Conservation (phyloP, 371 early-diverging fungal species). For the Saksenaea oblongispora region DNA sequence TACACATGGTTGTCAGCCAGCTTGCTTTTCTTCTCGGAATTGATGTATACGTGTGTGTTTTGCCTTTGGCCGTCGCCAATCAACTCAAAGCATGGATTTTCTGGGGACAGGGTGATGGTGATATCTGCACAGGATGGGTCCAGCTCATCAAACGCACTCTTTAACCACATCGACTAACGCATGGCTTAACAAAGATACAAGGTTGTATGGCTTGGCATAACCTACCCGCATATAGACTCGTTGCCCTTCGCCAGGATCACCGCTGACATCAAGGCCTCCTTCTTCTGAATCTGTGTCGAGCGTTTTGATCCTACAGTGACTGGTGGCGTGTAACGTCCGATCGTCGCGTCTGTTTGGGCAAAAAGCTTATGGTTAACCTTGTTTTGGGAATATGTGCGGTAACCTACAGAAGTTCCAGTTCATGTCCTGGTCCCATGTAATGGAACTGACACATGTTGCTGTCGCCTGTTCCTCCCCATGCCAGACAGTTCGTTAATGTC, state of each 20-base stretch:
- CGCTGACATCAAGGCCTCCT: slow-evolving; percentile 17
- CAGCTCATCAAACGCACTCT: slow-evolving; percentile 33
- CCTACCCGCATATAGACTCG: slow-evolving; percentile 31
- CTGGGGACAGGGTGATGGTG: slow-evolving; percentile 31
- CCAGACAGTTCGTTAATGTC: slow-evolving; percentile 30
- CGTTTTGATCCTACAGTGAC: slow-evolving; percentile 25
- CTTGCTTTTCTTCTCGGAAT: not conserved
- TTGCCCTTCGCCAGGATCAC: slow-evolving; percentile 14
- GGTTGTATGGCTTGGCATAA: too few relatives aligned
- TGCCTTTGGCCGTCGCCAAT: slow-evolving; percentile 26
- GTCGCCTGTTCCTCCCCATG: slow-evolving; percentile 9
- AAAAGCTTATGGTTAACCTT: not conserved
- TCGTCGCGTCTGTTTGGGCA: slow-evolving; percentile 22
- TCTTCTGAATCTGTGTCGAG: slow-evolving; percentile 35
- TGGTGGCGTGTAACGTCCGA: slow-evolving; percentile 15
- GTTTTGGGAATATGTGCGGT: too few relatives aligned
- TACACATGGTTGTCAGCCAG: not conserved
- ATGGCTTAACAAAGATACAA: not conserved
- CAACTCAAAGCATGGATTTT: slow-evolving; percentile 29
- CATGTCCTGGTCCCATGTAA: slow-evolving; percentile 30
- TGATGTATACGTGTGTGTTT: slow-evolving; percentile 15
- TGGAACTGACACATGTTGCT: slow-evolving; percentile 31
- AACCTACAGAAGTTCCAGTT: slow-evolving; percentile 26
- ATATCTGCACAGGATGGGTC: slow-evolving; percentile 29
- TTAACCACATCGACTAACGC: slow-evolving; percentile 29